Evolutionary conservation across 106 monocot species (phyloP), one percentile per base, ranked within the genome.

Genomic region (Dendrobium officinale): DNA sequence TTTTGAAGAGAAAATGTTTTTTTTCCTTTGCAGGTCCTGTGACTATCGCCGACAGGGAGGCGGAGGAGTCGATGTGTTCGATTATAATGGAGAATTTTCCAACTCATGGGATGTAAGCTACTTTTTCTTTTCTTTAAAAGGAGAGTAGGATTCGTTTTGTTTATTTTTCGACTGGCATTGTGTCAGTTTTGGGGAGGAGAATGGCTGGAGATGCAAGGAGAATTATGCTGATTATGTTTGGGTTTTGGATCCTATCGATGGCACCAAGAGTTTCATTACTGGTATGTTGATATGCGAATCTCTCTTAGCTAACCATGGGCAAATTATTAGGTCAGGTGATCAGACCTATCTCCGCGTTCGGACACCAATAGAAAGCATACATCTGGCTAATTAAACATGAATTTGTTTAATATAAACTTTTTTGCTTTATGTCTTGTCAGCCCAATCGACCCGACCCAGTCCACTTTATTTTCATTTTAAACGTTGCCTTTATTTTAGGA

Each of bases 251-350:
- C 99, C 99, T 15, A 95, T 99, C 49, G 99, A 99, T 73, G 99
- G 99, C n/a, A 99, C 99, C 3, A 99, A 93, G 80, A 99, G 99
- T 29, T 99, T 99, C 89, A 99, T 99, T 75, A 99, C 99, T 80
- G 99, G 99, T 99, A 82, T 84, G 48, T 55, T 75, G 37, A 41
- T 68, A 5, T 77, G 49, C 51, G 67, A 37, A 41, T 73, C 4
- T 72, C 31, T 70, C 77, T 77, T 67, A 40, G 15, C 41, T 42
- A 73, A 73, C 6, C 29, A 29, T 29, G 29, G 29, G 29, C 29
- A 29, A 29, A 29, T 29, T 29, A 29, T 29, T 29, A 29, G 29
- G 29, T 29, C 1, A 29, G 29, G 29, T 29, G 29, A 29, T 29
- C 0, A 0, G 29, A 29, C 29, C 29, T 29, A 29, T 29, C 29